These are phyloP conservation scores for Apocynum venetum DNA, from an alignment of 257 asterid species.

Conservation along the genomic window DNA sequence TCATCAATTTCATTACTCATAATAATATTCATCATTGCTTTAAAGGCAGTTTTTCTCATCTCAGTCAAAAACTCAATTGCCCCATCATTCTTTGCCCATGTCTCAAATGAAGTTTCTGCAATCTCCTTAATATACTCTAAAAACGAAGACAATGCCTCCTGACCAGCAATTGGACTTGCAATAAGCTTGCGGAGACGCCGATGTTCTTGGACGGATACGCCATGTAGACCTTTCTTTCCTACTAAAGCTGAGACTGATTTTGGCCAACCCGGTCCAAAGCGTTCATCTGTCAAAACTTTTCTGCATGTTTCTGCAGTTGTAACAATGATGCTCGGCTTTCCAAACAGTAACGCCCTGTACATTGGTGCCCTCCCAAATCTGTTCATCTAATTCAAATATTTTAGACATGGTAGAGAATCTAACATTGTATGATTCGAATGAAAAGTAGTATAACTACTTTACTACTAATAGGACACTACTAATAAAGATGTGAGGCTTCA, in stretches of 20 bases:
- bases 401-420: too few species aligned
- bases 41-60: slow-evolving; percentile 16
- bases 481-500: too few species aligned
- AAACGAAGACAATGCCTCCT: slow-evolving; percentile 10
- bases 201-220: slow-evolving; percentile 9
- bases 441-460: too few species aligned
- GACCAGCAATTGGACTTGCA: slow-evolving; percentile 9
- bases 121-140: slow-evolving; percentile 10
- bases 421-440: too few species aligned
- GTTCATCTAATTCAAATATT: background rate
- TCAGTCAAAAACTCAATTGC: slow-evolving; percentile 20
- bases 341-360: slow-evolving; percentile 14
- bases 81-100: background rate
- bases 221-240: slow-evolving; percentile 14
- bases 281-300: slow-evolving; percentile 19
- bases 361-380: slow-evolving; percentile 19
- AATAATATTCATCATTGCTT: slow-evolving; percentile 12
- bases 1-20: slow-evolving; percentile 12
- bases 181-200: slow-evolving; percentile 15
- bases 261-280: slow-evolving; percentile 17
- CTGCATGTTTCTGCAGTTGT: slow-evolving; percentile 15
- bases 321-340: slow-evolving; percentile 19
- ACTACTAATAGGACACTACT: too few species aligned
- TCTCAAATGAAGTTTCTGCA: slow-evolving; percentile 7
- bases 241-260: slow-evolving; percentile 1